Evolutionary conservation across 2,329 filamentous ascomycete species (phyloP).

Genomic region (Incumbomyces lentus): DNA sequence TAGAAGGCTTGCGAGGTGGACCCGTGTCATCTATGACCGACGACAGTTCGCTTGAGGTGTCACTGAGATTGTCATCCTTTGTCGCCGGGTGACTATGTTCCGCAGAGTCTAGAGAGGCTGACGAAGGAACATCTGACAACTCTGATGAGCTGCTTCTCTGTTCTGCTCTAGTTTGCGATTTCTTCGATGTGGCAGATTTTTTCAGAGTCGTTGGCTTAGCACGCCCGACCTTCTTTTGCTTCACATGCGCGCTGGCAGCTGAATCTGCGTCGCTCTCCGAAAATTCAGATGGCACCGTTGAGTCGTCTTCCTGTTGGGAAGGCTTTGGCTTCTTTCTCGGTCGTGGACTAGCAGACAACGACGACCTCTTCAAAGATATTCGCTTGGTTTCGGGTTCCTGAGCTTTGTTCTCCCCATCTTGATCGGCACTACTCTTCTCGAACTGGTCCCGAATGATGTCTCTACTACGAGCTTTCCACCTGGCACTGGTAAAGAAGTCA

Average conservation of each 20-base stretch:
- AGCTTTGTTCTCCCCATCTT: slow-evolving; percentile 13
- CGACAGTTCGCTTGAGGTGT: slow-evolving; percentile 56
- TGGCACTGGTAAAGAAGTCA: slow-evolving; percentile 45
- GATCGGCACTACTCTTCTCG: slow-evolving; percentile 23
- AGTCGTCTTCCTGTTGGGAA: slow-evolving; percentile 13
- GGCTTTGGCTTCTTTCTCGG: slow-evolving; percentile 13
- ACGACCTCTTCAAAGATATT: slow-evolving; percentile 7
- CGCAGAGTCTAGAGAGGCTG: slow-evolving; percentile 1
- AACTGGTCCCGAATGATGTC: slow-evolving; percentile 44
- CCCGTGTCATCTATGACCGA: slow-evolving; percentile 65
- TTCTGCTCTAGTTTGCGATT: slow-evolving; percentile 2
- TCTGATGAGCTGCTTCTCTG: neutral
- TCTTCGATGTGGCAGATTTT: slow-evolving; percentile 5
- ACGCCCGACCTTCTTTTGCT: slow-evolving; percentile 5
- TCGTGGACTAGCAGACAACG: neutral
- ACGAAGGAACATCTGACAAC: neutral
- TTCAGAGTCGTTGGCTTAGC: neutral
- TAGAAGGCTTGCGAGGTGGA: slow-evolving; percentile 29
- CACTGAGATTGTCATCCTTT: slow-evolving; percentile 8
- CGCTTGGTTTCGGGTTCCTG: slow-evolving; percentile 8
- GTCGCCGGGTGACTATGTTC: slow-evolving; percentile 7
- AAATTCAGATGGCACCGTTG: slow-evolving; percentile 5
- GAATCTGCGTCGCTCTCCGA: slow-evolving; percentile 7
- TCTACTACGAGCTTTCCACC: slow-evolving; percentile 48
- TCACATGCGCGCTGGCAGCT: slow-evolving; percentile 7